Conservation (phyloP, 108 stramenopile species). For the Cyclotella baltica region DNA sequence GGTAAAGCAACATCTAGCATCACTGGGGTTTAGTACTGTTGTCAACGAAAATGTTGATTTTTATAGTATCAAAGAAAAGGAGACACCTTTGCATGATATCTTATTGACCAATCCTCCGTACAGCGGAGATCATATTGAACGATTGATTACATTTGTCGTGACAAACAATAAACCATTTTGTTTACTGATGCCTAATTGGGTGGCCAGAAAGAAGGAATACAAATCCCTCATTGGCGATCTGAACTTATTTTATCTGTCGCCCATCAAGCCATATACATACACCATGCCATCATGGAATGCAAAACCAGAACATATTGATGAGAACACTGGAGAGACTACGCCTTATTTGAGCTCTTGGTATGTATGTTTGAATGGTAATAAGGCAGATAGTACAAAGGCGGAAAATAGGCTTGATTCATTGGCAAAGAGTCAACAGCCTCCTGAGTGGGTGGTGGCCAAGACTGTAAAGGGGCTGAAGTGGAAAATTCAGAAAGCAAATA, state of each 20-base stretch:
- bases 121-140: conserved; percentile 74
- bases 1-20: conserved; percentile 49
- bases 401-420: not conserved
- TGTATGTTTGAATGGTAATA: not conserved
- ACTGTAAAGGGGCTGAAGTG: conserved; percentile 1
- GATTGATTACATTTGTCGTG: conserved; percentile 51
- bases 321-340: not conserved
- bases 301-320: not conserved
- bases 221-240: not conserved
- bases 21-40: conserved; percentile 72
- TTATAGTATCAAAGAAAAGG: conserved; percentile 47
- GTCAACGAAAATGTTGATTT: conserved; percentile 53
- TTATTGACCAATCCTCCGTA: conserved; percentile 91
- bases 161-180: not conserved
- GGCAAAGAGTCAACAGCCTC: not conserved
- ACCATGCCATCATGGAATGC: conserved; percentile 1
- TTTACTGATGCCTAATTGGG: conserved; percentile 4
- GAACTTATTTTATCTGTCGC: not conserved
- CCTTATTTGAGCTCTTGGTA: conserved; percentile 14
- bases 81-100: conserved; percentile 71
- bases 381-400: not conserved
- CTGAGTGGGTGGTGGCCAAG: conserved; percentile 1
- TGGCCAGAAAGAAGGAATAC: not conserved
- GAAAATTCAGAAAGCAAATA: conserved; percentile 12
- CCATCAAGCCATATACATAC: conserved; percentile 1